Evolutionary conservation across 495 filamentous ascomycete genomes (phyloP), one percentile per base, ranked within the genome.

Genomic region (Penicillium robsamsonii): DNA sequence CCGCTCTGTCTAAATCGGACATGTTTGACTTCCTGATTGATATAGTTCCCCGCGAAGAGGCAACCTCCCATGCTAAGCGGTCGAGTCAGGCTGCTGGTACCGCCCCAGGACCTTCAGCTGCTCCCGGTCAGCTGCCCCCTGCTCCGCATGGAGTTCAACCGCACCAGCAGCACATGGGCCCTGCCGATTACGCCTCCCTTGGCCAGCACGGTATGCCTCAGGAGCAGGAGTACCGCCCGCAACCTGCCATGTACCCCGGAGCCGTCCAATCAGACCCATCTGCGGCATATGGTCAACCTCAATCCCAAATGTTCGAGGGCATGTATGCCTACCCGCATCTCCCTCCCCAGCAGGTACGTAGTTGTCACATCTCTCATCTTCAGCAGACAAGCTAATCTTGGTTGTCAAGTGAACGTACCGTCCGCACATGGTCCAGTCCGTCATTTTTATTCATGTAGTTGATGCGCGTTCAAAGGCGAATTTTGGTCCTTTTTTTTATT

Each of bases 11-110:
- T 54, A 97, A 97, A 75, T 96, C 91, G 35, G 94, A 98, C 73
- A 97, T 98, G 94, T 98, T 98, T 73, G 94, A 98, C 76, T 98
- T 98, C 75, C 80, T 98, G 51, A 98, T 98, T 70, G 94, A 98
- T 72, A 98, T 98, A 56, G 94, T 98, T 8, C 94, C 94, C 5
- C 85, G 94, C 37, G 94, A 98, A 70, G 94, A 98, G 66, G 92
- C 94, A 18, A 80, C 86, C 46, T 81, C 84, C 57, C 91, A 96
- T 71, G 81, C 87, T 35, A 96, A 96, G 77, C 81, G 91, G 54
- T 79, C 81, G 8, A 85, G 79, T 38, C 85, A 85, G 62, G 77
- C 84, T 50, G 76, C 77, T 44, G 83, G 76, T 49, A 69, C 79
- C 38, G 74, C 80, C 18, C 72, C 81, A 5, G 73, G 73, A 25